phyloP scores from a whole-genome alignment of 768 basidiomycete genomes.

The Auricularia sp. region DNA sequence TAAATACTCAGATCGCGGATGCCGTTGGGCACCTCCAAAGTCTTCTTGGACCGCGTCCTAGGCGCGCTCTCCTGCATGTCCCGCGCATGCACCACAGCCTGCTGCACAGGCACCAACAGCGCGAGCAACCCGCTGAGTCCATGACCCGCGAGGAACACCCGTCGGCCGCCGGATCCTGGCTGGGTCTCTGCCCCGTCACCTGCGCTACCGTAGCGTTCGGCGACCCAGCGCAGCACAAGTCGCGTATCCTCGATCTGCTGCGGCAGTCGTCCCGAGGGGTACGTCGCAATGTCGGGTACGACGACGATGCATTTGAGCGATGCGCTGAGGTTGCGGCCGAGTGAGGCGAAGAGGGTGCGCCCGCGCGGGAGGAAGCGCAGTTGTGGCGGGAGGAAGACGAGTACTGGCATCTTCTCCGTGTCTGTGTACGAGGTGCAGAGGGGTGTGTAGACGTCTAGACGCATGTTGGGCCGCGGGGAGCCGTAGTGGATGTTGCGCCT shows the following conservation, averaged over 20 bases:
- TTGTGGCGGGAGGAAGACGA: conserved; percentile 9
- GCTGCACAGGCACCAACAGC: conserved; percentile 11
- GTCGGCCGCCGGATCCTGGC: background rate
- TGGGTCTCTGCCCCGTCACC: conserved; percentile 11
- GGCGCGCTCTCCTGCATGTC: conserved; percentile 1
- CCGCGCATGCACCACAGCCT: conserved; percentile 12
- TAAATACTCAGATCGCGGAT: conserved; percentile 12
- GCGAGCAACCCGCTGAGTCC: conserved; percentile 13
- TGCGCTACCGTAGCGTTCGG: background rate
- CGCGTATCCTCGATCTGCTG: conserved; percentile 7
- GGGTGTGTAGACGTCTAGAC: conserved; percentile 8
- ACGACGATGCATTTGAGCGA: conserved; percentile 3
- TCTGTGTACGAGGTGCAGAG: background rate
- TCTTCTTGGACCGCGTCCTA: background rate
- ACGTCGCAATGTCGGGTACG: conserved; percentile 8
- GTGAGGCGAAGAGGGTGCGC: background rate
- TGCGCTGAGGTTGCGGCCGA: conserved; percentile 4
- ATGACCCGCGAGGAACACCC: conserved; percentile 12
- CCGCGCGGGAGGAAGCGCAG: conserved; percentile 5
- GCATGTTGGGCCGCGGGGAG: background rate
- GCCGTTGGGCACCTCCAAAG: conserved; percentile 11
- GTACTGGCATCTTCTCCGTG: background rate
- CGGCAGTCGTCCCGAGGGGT: conserved; percentile 7
- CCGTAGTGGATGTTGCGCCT: conserved; percentile 6
- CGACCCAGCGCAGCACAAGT: conserved; percentile 4